These are phyloP conservation scores for Herpetomonas samuelpessoai DNA, from an alignment of 208 protist species.

Conservation along the genomic window DNA sequence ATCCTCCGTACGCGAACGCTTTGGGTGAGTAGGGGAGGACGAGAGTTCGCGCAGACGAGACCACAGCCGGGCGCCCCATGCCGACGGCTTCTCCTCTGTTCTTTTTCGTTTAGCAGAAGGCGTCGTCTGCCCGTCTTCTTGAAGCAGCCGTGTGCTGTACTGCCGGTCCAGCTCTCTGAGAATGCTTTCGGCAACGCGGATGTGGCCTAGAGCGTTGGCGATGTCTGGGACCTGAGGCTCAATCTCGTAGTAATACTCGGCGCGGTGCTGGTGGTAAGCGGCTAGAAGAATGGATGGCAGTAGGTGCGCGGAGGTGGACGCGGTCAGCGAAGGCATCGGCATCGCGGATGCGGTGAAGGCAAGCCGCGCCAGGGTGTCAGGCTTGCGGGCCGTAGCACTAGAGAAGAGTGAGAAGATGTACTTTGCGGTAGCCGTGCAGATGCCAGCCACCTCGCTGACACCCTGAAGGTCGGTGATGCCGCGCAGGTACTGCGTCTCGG, in stretches of 20 bases:
- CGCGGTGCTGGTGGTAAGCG: conserved; percentile 61
- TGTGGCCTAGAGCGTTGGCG: conserved; percentile 58
- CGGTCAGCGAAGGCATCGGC: conserved; percentile 20
- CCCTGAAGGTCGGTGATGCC: conserved; percentile 27
- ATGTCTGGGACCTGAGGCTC: conserved; percentile 44
- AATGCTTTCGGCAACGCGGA: conserved; percentile 48
- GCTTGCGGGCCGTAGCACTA: conserved; percentile 33
- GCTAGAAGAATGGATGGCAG: conserved; percentile 54
- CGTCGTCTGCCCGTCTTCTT: conserved; percentile 4
- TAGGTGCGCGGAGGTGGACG: conserved; percentile 21
- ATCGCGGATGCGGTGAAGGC: conserved; percentile 40
- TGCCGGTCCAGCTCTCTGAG: conserved; percentile 24
- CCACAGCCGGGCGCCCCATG: not conserved
- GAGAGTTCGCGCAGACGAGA: not conserved
- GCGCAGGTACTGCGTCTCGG: conserved; percentile 30
- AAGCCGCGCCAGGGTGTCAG: conserved; percentile 50
- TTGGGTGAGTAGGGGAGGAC: conserved; percentile 11
- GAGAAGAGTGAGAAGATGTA: conserved; percentile 67
- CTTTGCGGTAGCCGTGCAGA: conserved; percentile 57
- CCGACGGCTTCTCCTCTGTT: too few species aligned
- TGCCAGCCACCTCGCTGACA: conserved; percentile 22
- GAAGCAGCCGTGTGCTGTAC: conserved; percentile 8
- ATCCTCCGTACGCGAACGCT: not conserved
- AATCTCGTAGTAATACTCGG: conserved; percentile 39
- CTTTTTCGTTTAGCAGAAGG: too few species aligned